phyloP scores from a whole-genome alignment of 495 filamentous ascomycete species.

The Xylaria scruposa region DNA sequence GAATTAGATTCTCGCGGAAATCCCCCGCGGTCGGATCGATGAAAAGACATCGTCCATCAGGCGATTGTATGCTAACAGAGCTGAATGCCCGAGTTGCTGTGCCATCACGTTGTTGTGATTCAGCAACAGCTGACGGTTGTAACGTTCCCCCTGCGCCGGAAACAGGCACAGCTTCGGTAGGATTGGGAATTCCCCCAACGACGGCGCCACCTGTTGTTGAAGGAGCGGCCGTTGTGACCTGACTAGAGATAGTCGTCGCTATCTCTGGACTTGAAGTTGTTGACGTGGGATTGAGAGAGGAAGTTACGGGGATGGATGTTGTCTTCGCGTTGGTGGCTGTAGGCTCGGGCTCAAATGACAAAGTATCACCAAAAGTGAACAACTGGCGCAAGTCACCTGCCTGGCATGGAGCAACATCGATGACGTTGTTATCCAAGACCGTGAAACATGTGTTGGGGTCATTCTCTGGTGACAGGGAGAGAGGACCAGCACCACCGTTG shows the following conservation, averaged over 20 bases:
- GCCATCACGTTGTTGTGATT: slow-evolving; percentile 53
- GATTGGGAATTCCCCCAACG: slow-evolving; percentile 45
- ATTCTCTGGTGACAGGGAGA: slow-evolving; percentile 53
- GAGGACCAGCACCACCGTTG: slow-evolving; percentile 47
- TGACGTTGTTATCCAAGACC: slow-evolving; percentile 50
- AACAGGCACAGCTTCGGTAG: slow-evolving; percentile 56
- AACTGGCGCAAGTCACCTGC: slow-evolving; percentile 49
- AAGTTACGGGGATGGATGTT: slow-evolving; percentile 22
- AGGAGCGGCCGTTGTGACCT: slow-evolving; percentile 19
- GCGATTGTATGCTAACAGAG: slow-evolving; percentile 53
- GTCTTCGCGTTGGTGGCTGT: slow-evolving; percentile 18
- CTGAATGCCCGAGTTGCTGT: slow-evolving; percentile 56
- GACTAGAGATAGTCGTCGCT: slow-evolving; percentile 19
- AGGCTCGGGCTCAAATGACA: slow-evolving; percentile 11
- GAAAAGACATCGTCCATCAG: slow-evolving; percentile 59
- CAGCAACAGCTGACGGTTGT: slow-evolving; percentile 55
- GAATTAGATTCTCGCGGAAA: slow-evolving; percentile 63
- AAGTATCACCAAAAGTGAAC: slow-evolving; percentile 53
- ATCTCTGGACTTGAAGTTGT: slow-evolving; percentile 11
- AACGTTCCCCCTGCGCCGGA: slow-evolving; percentile 57
- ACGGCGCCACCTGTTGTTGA: slow-evolving; percentile 15
- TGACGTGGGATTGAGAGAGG: slow-evolving; percentile 22
- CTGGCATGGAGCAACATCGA: slow-evolving; percentile 54
- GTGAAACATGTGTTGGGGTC: slow-evolving; percentile 52
- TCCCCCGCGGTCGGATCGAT: slow-evolving; percentile 61